Conservation (phyloP, 78 protist genomes). For the Dictyostelium capitatum region DNA sequence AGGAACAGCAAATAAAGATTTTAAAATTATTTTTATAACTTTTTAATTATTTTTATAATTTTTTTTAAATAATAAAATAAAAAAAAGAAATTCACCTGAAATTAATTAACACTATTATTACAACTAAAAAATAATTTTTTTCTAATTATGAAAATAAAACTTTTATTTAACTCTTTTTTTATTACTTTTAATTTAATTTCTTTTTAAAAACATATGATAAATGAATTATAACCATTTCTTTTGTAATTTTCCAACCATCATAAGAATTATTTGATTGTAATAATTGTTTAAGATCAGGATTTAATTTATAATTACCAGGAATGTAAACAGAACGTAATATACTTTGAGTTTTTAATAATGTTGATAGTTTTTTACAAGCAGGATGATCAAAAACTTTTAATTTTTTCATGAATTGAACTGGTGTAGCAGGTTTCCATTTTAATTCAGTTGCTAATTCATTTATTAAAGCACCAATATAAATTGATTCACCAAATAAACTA, state of each 20-base stretch:
- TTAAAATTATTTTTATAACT: no score
- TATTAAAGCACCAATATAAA: no score
- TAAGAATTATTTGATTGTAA: not conserved
- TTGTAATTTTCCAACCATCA: slow-evolving; percentile 1
- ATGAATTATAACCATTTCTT: not conserved
- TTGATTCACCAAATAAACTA: not conserved
- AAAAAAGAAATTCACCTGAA: no score
- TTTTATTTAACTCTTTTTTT: not conserved
- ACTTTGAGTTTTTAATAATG: no score
- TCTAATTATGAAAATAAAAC: no score
- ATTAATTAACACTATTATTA: no score
- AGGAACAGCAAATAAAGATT: no score
- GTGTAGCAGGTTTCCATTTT: not conserved
- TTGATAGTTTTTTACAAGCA: not conserved
- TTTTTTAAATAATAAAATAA: no score
- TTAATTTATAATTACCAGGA: not conserved
- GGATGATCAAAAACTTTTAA: not conserved
- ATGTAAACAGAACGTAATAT: not conserved
- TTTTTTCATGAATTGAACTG: not conserved
- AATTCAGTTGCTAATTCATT: no score
- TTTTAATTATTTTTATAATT: no score
- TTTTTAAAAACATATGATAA: slow-evolving; percentile 16
- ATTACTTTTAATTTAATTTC: not conserved
- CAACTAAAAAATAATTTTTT: no score
- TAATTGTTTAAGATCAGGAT: not conserved